Percentiles rank a stretch among this genome's conserved stretches.
Conservation (phyloP, 2,329 filamentous ascomycete species). For the Beauveria asiatica region DNA sequence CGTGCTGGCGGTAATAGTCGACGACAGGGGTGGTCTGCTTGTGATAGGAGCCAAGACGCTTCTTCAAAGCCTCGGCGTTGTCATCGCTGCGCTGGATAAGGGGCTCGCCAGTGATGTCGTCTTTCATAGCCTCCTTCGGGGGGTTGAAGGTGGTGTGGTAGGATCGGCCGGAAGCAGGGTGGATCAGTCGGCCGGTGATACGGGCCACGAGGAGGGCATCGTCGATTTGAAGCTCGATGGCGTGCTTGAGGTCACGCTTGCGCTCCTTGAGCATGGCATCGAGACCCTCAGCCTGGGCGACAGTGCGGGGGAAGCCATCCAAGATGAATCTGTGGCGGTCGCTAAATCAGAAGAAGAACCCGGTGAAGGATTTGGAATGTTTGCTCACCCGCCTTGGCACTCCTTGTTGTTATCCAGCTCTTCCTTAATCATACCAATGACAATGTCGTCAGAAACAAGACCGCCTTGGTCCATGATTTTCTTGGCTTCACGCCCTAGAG, state of each 20-base stretch:
- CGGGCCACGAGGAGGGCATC: slow-evolving; percentile 87
- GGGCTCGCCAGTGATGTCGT: slow-evolving; percentile 94
- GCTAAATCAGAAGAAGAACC: background rate
- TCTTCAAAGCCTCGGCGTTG: slow-evolving; percentile 92
- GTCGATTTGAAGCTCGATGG: slow-evolving; percentile 93
- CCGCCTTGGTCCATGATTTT: slow-evolving; percentile 99
- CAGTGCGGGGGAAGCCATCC: slow-evolving; percentile 95
- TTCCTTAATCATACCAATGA: slow-evolving; percentile 99
- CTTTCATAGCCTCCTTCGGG: slow-evolving; percentile 86
- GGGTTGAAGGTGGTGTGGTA: slow-evolving; percentile 99
- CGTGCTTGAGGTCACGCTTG: slow-evolving; percentile 83
- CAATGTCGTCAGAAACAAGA: slow-evolving; percentile 96
- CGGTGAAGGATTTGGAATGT: background rate
- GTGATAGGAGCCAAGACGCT: slow-evolving; percentile 90
- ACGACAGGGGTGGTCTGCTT: slow-evolving; percentile 88
- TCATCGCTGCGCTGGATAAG: slow-evolving; percentile 94
- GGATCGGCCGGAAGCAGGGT: slow-evolving; percentile 90
- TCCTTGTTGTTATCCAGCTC: slow-evolving; percentile 91
- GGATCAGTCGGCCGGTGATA: slow-evolving; percentile 91
- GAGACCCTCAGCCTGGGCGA: slow-evolving; percentile 88
- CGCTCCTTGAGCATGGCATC: slow-evolving; percentile 79
- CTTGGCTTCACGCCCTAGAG: slow-evolving; percentile 91
- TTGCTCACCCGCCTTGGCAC: slow-evolving; percentile 84
- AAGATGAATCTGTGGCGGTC: slow-evolving; percentile 73
- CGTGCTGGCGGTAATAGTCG: slow-evolving; percentile 92